A percentile compares a stretch with the other conserved stretches of the same genome.
Conservation (phyloP, 2,329 filamentous ascomycete genomes). For the Apiospora malaysiana region DNA sequence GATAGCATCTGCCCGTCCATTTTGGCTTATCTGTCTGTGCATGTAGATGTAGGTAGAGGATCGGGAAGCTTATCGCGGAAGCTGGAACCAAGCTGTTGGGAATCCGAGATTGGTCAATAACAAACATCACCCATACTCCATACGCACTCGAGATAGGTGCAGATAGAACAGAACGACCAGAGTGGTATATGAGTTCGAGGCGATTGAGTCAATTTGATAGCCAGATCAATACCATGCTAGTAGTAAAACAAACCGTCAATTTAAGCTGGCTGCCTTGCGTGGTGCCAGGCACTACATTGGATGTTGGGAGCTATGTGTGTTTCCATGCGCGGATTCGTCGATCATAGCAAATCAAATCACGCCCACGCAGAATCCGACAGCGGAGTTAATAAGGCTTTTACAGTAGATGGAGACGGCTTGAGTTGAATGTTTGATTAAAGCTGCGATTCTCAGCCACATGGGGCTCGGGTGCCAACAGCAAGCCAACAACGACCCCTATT, state of each 20-base stretch:
- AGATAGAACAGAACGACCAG: neutral
- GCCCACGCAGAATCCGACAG: neutral
- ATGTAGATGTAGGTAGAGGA: too few species aligned
- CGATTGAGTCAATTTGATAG: neutral
- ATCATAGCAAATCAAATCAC: neutral
- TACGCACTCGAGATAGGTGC: too few species aligned
- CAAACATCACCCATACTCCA: neutral
- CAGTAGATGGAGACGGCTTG: neutral
- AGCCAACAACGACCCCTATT: neutral
- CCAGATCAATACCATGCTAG: neutral
- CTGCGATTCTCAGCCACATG: slow-evolving; percentile 4
- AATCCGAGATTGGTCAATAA: neutral
- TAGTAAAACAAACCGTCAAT: neutral
- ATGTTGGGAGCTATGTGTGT: neutral
- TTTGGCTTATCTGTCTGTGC: too few species aligned
- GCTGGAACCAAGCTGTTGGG: slow-evolving; percentile 11
- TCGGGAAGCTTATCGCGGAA: slow-evolving; percentile 8
- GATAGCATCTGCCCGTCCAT: neutral
- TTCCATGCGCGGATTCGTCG: neutral
- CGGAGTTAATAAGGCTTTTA: neutral
- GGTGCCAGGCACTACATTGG: neutral
- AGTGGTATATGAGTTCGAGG: neutral
- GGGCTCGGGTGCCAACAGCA: neutral
- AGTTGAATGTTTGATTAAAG: neutral
- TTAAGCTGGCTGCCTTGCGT: neutral